Base-by-base conservation (phyloP, 768 basidiomycete species). In the Leccinum boreale region DNA sequence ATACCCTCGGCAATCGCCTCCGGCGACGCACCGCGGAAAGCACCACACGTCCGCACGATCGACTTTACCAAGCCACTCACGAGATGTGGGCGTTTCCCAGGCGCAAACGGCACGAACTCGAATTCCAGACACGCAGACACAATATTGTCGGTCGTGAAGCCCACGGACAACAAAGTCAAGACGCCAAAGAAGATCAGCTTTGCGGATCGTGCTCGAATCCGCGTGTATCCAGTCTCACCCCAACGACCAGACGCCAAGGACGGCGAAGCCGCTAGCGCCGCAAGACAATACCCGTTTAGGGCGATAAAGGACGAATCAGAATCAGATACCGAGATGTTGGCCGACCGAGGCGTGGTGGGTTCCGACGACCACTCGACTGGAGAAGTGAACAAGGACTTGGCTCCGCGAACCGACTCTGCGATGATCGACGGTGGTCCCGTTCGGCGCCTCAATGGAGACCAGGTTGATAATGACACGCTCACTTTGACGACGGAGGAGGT, bases 171-270 rank as follows among this genome's bases (percentile, higher is more conserved):
- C 58, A 62, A 59, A 47, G 36, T 56, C 49, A 69, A 63, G 61
- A 59, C 62, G 8, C 67, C 59, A 15, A 71, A 63, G 50, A 71
- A 67, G 52, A 70, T 67, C 33, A 65, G 55, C 45, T 65, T 69
- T 50, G 63, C 67, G 29, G 28, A 69, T 26, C 65, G 58, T 14
- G 69, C 69, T 28, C 62, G 50, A 10, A 56, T 70, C 48, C 33
- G 60, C 6, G 60, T 69, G 11, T 71, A 65, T 19, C 24, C 3
- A 14, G 33, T 61, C 49, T 65, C 64, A 6, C 66, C 59, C 26
- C 26, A 4, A 26, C 63, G 35, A 53, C n/a, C 31, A 19, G 53
- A 50, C 19, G 28, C 6, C 45, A 48, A 55, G 48, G 53, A 44
- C 3, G 8, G 7, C 14, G 19, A n/a, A 5, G 9, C 17, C 9